phyloP scores from a whole-genome alignment of 23 red algal species.

The Cyanidium caldarium region DNA sequence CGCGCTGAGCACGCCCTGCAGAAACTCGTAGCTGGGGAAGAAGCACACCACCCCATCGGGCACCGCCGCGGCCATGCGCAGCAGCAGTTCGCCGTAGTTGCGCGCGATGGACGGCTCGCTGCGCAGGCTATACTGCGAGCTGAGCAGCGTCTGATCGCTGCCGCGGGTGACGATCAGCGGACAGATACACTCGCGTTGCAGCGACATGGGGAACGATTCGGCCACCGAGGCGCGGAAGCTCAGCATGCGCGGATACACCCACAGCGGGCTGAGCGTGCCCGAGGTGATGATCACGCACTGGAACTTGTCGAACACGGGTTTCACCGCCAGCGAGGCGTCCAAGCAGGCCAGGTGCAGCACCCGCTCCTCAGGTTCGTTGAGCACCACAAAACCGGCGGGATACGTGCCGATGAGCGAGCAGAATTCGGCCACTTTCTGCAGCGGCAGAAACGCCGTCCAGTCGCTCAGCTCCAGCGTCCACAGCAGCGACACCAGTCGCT shows the following conservation, averaged over 20 bases:
- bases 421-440: slow-evolving; percentile 7
- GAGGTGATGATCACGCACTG: slow-evolving; percentile 15
- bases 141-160: neutral
- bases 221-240: slow-evolving; percentile 7
- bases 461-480: slow-evolving; percentile 10
- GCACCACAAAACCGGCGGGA: slow-evolving; percentile 9
- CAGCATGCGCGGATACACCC: slow-evolving; percentile 17
- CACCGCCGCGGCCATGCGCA: neutral
- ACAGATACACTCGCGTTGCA: slow-evolving; percentile 6
- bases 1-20: neutral
- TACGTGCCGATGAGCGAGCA: slow-evolving; percentile 5
- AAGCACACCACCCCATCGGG: slow-evolving; percentile 22
- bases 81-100: slow-evolving; percentile 13
- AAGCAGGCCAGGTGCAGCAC: slow-evolving; percentile 17
- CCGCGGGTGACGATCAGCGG: slow-evolving; percentile 6
- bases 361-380: slow-evolving; percentile 11
- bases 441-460: neutral
- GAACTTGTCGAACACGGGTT: slow-evolving; percentile 8
- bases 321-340: slow-evolving; percentile 14
- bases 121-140: slow-evolving; percentile 10
- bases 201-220: slow-evolving; percentile 13
- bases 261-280: slow-evolving; percentile 15
- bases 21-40: slow-evolving; percentile 23
- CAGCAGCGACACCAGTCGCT: slow-evolving; percentile 9
- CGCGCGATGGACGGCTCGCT: neutral